Evolutionary conservation across 306 rosid species (phyloP).

Genomic region (Oxytropis ochrocephala): DNA sequence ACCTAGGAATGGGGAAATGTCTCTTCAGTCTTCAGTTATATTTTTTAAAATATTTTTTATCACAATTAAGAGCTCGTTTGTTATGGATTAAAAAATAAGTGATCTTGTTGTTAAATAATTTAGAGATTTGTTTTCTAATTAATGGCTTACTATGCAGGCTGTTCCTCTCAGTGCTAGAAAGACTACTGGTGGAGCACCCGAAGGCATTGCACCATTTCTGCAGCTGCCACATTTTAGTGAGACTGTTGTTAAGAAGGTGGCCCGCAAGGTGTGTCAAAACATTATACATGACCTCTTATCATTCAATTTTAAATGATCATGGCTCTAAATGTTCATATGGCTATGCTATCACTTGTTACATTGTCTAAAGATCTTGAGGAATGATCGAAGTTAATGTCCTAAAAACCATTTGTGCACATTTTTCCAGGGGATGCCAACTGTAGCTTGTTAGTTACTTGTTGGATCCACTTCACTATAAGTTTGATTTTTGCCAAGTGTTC

Average conservation of each 20-base stretch:
- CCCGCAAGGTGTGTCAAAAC: constrained; percentile 66
- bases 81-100: too few species aligned
- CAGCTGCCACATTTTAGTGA: constrained; percentile 95
- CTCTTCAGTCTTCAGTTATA: not conserved
- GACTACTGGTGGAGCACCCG: constrained; percentile 82
- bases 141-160: constrained; percentile 51
- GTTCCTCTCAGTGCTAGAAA: constrained; percentile 92
- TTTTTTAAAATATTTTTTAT: not conserved
- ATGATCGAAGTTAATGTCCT: not conserved
- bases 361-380: not conserved
- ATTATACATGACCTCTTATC: not conserved
- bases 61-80: too few species aligned
- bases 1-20: not conserved
- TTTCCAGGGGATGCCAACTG: not conserved
- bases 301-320: constrained; percentile 7
- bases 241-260: constrained; percentile 75
- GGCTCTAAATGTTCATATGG: not conserved
- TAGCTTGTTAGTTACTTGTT: not conserved
- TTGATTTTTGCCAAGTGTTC: constrained; percentile 13
- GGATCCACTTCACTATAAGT: constrained; percentile 5
- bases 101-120: too few species aligned
- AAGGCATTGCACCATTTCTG: constrained; percentile 93
- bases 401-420: not conserved
- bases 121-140: constrained; percentile 10
- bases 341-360: not conserved